Evolutionary conservation across 1,139 yeast species (phyloP), one percentile per base, ranked within the genome.

Genomic region (Candida sp.): DNA sequence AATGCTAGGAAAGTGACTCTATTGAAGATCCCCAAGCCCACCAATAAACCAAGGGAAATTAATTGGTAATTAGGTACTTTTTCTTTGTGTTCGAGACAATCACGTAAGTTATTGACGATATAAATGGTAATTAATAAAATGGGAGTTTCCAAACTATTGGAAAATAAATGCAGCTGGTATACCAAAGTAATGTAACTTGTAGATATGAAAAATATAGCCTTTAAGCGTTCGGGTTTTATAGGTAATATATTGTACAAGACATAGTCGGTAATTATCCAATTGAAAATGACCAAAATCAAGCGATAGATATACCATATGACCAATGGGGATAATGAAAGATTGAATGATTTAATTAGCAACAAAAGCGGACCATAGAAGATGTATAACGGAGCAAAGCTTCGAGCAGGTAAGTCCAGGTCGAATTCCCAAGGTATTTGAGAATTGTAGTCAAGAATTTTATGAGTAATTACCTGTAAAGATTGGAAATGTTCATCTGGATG

Each of bases 401-500:
- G 70, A 1, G 93, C 84, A 0, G 95, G 91, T 5, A 59, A 46
- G 0, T 57, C 66, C 0, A 68, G 54, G 1, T 71, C 58, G 60
- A 88, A 93, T 59, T 95, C 99, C 99, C 99, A 95, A 0, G 98
- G 90, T 2, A 77, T 58, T 23, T 78, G 73, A 2, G 81, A 77
- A 35, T 74, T 65, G 64, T 72, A 78, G 4, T 77, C 77, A 42
- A 77, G 70, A 29, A 81, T 60, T 33, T 64, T 61, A 51, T 67
- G 63, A 4, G 84, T 73, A 19, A 93, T 58, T 0, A 87, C 83
- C 58, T 90, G 96, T 30, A 95, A 76, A 21, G 85, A 81, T 61
- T 95, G 99, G 60, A 89, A 88, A 61, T 91, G 97, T 65, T 95
- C 99, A 69, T 95, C 99, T 0, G 99, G 99, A 54, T 95, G 99